Evolutionary conservation across 306 rosid species (phyloP), one percentile per base, ranked within the genome.

Genomic region (Begonia loranthoides): DNA sequence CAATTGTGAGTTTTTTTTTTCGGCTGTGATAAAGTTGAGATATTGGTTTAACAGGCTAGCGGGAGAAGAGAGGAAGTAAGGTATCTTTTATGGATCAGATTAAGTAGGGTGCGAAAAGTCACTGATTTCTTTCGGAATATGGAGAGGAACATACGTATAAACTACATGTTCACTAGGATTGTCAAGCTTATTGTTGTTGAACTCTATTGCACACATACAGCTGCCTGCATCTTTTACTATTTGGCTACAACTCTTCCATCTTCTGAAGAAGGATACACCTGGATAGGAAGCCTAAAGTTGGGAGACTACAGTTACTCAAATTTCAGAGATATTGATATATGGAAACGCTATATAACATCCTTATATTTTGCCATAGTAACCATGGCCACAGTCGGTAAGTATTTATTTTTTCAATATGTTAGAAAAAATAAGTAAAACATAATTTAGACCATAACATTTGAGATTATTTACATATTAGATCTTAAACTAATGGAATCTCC

Each of bases 201-300:
- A 59, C 87, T 90, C 65, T 90, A 86, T 62, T 90, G 99, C 80
- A 90, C 95, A 14, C 99, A 90, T 60, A 83, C 96, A 14, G 99
- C 96, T 13, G 99, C 99, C 51, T 90, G 99, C 82, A 86, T 86
- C 57, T 90, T 90, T 73, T 90, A 90, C 76, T 90, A 76, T 55
- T 73, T 90, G 80, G 99, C 99, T 48, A 90, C 99, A 21, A 90
- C 99, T 49, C 65, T 90, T 49, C 96, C 94, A 64, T 38, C 68
- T 62, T 63, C 82, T 33, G 62, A 90, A 73, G 99, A 90, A 69
- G 94, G 84, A 9, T 82, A 90, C 70, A 90, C 95, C 7, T 90
- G 99, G 99, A 90, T 90, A 44, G 99, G 99, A 71, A 86, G 99
- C 62, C 67, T 90, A 56, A 57, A 83, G 69, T 33, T 90, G 50